phyloP scores from a whole-genome alignment of 2,329 filamentous ascomycete genomes.

The Beauveria sp. region DNA sequence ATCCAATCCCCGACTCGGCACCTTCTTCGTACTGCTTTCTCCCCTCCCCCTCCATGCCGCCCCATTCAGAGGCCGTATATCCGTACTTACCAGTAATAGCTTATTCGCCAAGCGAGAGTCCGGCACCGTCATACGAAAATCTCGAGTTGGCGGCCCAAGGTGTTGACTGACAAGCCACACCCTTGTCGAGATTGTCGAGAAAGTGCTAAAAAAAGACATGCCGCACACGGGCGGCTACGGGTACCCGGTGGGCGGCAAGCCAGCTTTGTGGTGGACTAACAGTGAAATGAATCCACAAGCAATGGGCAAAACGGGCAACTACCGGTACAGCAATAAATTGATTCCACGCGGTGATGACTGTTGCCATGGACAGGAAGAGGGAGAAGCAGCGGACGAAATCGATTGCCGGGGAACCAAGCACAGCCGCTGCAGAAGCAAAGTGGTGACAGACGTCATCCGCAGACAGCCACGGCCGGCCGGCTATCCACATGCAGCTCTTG shows the following conservation, averaged over 20 bases:
- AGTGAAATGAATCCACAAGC: background rate
- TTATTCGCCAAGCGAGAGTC: background rate
- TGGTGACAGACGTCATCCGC: background rate
- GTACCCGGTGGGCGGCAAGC: constrained; percentile 6
- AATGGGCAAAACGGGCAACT: background rate
- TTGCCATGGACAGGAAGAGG: background rate
- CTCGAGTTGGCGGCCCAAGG: background rate
- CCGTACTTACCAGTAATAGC: too few relatives aligned
- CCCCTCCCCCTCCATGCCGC: background rate
- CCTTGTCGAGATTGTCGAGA: background rate
- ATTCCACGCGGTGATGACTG: background rate
- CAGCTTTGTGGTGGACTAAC: background rate
- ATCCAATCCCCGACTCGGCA: background rate
- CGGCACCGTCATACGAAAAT: background rate
- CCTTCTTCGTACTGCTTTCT: background rate
- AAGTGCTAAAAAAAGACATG: constrained; percentile 10
- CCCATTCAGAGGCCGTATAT: background rate
- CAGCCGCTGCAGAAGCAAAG: background rate
- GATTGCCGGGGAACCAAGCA: background rate
- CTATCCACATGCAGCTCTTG: background rate
- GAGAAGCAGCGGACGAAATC: background rate
- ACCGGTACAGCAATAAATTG: background rate
- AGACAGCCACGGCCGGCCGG: background rate
- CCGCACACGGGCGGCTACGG: constrained; percentile 2
- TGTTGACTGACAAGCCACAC: background rate